Percentiles rank a stretch among this genome's conserved stretches.
These are phyloP conservation scores for Trametes cingulata DNA, from an alignment of 768 basidiomycete species.

Conservation along the genomic window DNA sequence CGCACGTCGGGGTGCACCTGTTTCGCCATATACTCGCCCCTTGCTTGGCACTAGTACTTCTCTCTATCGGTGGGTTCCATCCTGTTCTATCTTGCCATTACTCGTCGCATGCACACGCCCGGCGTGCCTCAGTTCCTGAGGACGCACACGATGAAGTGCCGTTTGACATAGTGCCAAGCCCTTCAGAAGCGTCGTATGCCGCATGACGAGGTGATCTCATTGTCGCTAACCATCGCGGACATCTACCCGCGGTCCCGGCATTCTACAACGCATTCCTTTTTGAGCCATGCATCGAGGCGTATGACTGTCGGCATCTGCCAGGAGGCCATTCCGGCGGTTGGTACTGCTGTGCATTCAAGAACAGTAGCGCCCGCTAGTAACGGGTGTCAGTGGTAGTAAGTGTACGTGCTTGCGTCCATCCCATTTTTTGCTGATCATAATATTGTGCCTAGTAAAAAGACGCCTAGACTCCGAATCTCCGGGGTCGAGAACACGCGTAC, in stretches of 20 bases:
- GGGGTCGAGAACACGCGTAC: too few relatives aligned
- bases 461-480: too few relatives aligned
- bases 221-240: neutral
- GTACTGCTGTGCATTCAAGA: too few relatives aligned
- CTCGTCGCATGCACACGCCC: neutral
- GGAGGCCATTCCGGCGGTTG: too few relatives aligned
- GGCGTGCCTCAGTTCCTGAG: neutral
- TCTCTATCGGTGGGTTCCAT: neutral
- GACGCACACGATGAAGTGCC: too few relatives aligned
- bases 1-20: neutral
- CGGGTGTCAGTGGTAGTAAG: too few relatives aligned
- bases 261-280: neutral
- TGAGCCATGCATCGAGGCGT: neutral
- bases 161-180: conserved; percentile 2
- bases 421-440: too few relatives aligned
- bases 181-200: neutral
- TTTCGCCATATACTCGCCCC: neutral
- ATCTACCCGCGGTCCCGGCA: neutral
- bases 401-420: too few relatives aligned
- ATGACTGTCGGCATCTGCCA: neutral
- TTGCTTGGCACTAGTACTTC: neutral
- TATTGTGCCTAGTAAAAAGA: too few relatives aligned
- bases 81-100: neutral
- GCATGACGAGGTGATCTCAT: neutral
- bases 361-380: too few relatives aligned